Evolutionary conservation across 805 yeast species (phyloP), one percentile per base, ranked within the genome.

Genomic region (Metschnikowia corniflorae): DNA sequence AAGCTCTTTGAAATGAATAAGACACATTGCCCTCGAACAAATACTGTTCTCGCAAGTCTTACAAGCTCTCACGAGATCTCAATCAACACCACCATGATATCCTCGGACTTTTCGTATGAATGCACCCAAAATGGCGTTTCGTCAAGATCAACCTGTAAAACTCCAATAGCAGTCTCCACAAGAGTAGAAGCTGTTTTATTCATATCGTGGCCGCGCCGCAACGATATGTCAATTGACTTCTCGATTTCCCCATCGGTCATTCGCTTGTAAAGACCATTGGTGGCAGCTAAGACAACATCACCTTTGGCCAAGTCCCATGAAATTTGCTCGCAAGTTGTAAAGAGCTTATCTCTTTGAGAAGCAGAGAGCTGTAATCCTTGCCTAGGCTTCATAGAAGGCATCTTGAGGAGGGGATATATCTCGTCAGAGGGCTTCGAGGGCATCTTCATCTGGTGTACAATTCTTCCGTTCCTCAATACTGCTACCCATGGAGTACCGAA

Each of bases 11-110:
- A n/a, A n/a, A n/a, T n/a, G n/a, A n/a, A n/a, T n/a, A n/a, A n/a
- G n/a, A n/a, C n/a, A n/a, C n/a, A n/a, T n/a, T n/a, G n/a, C n/a
- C n/a, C n/a, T n/a, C n/a, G n/a, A n/a, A n/a, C n/a, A n/a, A n/a
- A n/a, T n/a, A n/a, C n/a, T n/a, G n/a, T n/a, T n/a, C n/a, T n/a
- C n/a, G n/a, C n/a, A n/a, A n/a, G n/a, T n/a, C n/a, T n/a, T n/a
- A n/a, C n/a, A n/a, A n/a, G n/a, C n/a, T n/a, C n/a, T 21, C 24
- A 34, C 29, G 26, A 23, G 3, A 28, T 15, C 22, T 28, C 12
- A 17, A 34, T 34, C 32, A 34, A 15, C 6, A 34, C 24, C 10
- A 28, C 37, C 22, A 29, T 13, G 10, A 34, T 34, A 23, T 34
- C 37, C 15, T 34, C 37, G 5, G 7, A 9, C 14, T 22, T 34